Evolutionary conservation across 2,329 filamentous ascomycete genomes (phyloP), one percentile per base, ranked within the genome.

Genomic region (Nemania sp.): DNA sequence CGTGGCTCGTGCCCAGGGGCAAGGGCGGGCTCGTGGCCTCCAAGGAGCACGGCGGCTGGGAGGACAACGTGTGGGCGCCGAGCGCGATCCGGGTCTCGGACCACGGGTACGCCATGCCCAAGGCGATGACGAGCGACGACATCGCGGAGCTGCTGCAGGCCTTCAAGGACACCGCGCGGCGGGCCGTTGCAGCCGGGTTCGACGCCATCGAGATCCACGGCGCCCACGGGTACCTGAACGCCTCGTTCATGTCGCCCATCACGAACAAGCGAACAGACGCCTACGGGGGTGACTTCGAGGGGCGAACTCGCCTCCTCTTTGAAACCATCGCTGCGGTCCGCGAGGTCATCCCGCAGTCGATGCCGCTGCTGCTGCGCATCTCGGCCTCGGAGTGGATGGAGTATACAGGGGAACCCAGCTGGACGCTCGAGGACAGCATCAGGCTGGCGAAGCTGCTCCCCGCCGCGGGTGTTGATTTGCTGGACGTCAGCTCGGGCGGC

Each of bases 401-500:
- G 70, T 81, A 84, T 51, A 82, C 81, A 6, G 81, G 82, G 38
- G 82, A 81, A 70, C 80, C 82, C 6, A 85, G 82, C 26, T 97
- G 93, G 93, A 90, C 88, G 4, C 74, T 90, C n/a, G 86, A 90
- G 51, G 86, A 94, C 72, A 92, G 79, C 66, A 87, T 92, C 69
- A 82, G 81, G 62, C 87, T 96, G 2, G 92, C 93, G 15, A 86
- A 87, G 76, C 82, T 91, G 10, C 86, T 98, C 0, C 91, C 92
- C 0, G 87, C 86, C 0, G 83, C 86, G 13, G 94, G 94, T 32
- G 86, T 97, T 51, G 94, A 98, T 77, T 82, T 97, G 18, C 85
- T 97, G 32, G 94, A 98, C 78, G 88, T 97, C 65, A 93, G 90
- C 73, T 90, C 89, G 0, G 93, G 90, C 38, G 94, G 92, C 45